Conservation (phyloP, 2,329 filamentous ascomycete species). For the Neofusicoccum cordaticola region DNA sequence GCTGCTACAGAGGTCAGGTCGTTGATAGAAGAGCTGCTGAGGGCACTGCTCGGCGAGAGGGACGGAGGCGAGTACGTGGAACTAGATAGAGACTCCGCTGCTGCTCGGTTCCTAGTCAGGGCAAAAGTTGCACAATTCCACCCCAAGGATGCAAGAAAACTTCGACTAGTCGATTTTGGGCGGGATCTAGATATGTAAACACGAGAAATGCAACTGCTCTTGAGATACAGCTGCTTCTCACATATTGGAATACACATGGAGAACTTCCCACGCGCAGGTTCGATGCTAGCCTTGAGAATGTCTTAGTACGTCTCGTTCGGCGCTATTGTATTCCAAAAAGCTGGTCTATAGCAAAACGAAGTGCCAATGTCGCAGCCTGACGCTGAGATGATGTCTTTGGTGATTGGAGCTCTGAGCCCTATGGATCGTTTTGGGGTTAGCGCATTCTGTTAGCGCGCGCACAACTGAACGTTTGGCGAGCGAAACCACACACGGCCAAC, state of each 20-base stretch:
- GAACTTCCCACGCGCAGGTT: no score
- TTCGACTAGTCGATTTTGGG: slow-evolving; percentile 55
- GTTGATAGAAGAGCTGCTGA: slow-evolving; percentile 47
- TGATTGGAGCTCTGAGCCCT: neutral
- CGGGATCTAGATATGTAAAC: slow-evolving; percentile 34
- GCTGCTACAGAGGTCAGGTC: slow-evolving; percentile 48
- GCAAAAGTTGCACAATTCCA: slow-evolving; percentile 57
- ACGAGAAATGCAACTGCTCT: neutral
- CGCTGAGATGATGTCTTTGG: neutral
- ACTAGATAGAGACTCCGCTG: slow-evolving; percentile 50
- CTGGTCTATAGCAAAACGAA: neutral
- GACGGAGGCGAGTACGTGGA: slow-evolving; percentile 46
- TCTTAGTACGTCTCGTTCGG: no score
- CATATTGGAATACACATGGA: no score
- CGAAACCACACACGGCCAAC: slow-evolving; percentile 10
- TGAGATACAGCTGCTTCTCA: neutral
- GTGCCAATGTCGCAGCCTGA: neutral
- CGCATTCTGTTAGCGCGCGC: neutral
- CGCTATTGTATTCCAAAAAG: neutral
- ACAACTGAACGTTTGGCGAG: slow-evolving; percentile 13
- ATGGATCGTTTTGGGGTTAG: neutral
- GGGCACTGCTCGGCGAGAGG: slow-evolving; percentile 36
- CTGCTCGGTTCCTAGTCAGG: slow-evolving; percentile 52
- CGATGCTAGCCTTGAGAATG: no score
- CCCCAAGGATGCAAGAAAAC: slow-evolving; percentile 51